phyloP scores from a whole-genome alignment of 2,329 filamentous ascomycete species.

The Fusarium piperis region DNA sequence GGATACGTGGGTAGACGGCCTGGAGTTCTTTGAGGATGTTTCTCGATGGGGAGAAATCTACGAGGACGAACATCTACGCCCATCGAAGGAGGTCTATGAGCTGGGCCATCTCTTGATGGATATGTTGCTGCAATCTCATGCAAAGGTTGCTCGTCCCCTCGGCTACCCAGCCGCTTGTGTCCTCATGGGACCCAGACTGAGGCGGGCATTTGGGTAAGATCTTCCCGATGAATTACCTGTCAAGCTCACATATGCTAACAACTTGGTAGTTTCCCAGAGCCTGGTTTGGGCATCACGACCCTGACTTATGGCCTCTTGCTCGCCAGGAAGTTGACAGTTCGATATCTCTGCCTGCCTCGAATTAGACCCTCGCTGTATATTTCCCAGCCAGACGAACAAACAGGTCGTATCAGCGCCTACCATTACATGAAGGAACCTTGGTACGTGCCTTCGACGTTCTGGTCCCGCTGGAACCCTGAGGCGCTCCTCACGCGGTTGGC shows the following conservation, averaged over 20 bases:
- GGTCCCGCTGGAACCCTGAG: conserved; percentile 69
- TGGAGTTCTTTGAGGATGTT: conserved; percentile 63
- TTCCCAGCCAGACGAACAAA: conserved; percentile 60
- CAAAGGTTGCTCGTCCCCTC: conserved; percentile 56
- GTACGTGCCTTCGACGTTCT: conserved; percentile 68
- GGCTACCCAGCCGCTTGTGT: conserved; percentile 63
- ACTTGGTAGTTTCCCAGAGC: conserved; percentile 54
- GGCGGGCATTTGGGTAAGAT: conserved; percentile 71
- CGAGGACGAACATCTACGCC: conserved; percentile 68
- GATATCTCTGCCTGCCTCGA: conserved; percentile 70
- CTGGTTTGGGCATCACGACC: conserved; percentile 48
- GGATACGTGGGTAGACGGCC: conserved; percentile 57
- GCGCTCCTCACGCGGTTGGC: conserved; percentile 58
- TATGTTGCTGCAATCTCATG: conserved; percentile 66
- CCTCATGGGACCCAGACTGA: conserved; percentile 71
- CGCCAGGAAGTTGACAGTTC: conserved; percentile 64
- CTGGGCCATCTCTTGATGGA: conserved; percentile 68
- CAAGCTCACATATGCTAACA: conserved; percentile 21
- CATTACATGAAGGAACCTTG: conserved; percentile 71
- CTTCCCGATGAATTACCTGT: neutral
- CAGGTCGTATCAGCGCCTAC: conserved; percentile 60
- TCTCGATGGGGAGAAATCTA: conserved; percentile 62
- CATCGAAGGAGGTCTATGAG: conserved; percentile 57
- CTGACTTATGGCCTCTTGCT: conserved; percentile 59
- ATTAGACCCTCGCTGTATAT: conserved; percentile 52